Evolutionary conservation across 1,284 basidiomycete species (phyloP).

Genomic region (Trichosporon sp.): DNA sequence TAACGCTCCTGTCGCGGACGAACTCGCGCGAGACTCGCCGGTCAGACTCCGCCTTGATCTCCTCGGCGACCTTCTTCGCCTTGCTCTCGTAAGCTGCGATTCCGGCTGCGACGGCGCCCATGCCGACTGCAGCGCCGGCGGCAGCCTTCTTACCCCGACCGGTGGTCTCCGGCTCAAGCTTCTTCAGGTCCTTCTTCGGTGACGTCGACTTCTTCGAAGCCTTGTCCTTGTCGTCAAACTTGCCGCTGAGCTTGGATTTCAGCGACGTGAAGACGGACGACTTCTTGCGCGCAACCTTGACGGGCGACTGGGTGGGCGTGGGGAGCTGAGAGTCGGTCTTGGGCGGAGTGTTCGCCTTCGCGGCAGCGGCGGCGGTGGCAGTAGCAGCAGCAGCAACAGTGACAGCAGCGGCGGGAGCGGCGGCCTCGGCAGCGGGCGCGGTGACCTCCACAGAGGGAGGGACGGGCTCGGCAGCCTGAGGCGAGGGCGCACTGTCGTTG

Average conservation of each 20-base stretch:
- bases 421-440: not conserved
- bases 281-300: conserved; percentile 3
- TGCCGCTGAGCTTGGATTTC: not conserved
- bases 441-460: not conserved
- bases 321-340: not conserved
- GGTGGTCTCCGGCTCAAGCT: no score
- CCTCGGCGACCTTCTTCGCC: not conserved
- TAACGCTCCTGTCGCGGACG: not conserved
- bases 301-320: not conserved
- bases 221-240: conserved; percentile 2
- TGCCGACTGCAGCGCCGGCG: not conserved
- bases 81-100: not conserved
- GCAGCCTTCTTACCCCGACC: not conserved
- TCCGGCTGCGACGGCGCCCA: not conserved
- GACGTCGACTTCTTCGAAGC: not conserved
- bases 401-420: not conserved
- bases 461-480: not conserved
- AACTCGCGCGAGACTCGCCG: not conserved
- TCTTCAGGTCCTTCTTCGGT: not conserved
- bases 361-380: not conserved
- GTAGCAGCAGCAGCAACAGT: not conserved
- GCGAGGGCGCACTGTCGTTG: not conserved
- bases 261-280: not conserved
- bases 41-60: not conserved
- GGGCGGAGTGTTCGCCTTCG: not conserved